Evolutionary conservation across 352 stramenopile genomes (phyloP), one percentile per base, ranked within the genome.

Genomic region (Pythium vanterpoolii): DNA sequence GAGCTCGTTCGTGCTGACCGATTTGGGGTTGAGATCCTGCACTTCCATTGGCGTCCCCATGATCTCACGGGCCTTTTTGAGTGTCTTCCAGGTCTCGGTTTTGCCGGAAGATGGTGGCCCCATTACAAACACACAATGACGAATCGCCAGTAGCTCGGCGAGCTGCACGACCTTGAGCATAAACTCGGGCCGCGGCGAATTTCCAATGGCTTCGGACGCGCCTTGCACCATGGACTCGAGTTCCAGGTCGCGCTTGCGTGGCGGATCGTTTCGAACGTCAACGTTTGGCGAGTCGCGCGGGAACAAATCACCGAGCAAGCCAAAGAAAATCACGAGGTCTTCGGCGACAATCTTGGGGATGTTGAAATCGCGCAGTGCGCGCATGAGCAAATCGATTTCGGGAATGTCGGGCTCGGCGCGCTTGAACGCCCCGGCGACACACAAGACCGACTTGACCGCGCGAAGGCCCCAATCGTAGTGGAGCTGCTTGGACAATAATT

Each of bases 71-170:
- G 93, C 91, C 47, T 95, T 86, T 16, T 72, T 83, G 13, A 99
- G 67, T 19, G 96, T 99, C 55, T 95, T 93, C 96, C 96, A 99
- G 14, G 83, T 98, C 66, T 98, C 89, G 6, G 93, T 96, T 73
- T 99, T 99, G 13, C 96, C 96, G 14, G 84, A 96, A 1, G 85
- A 89, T 23, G 95, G 86, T 3, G 94, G 93, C 0, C 96, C 96
- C 91, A 99, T 98, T 8, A 99, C 77, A 62, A 99, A 98, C 1
- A 99, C 95, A 54, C 90, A 98, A 63, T 99, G 96, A 21, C 96
- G 89, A 63, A 99, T 97, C 39, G 86, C 92, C 3, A 98, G 66
- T 31, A 98, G 57, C 45, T 99, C 96, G 9, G 97, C 86, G 0
- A 98, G 79, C 65, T 99, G 92, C 5, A 98, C 93, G 30, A 98